These are phyloP conservation scores for Cadophora malorum DNA, from an alignment of 2,329 filamentous ascomycete genomes.

Conservation along the genomic window DNA sequence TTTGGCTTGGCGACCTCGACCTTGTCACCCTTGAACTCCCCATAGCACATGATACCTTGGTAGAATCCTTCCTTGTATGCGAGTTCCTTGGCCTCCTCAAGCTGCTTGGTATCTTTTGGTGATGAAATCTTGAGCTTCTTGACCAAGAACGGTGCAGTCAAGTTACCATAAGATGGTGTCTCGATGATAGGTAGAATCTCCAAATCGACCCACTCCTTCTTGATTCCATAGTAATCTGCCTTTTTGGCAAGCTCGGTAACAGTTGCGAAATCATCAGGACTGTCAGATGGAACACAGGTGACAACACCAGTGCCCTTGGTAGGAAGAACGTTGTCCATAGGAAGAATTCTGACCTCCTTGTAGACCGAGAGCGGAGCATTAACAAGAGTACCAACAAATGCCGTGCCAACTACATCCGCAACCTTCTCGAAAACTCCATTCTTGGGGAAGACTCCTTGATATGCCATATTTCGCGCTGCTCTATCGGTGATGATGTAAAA, in stretches of 20 bases:
- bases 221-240: conserved; percentile 92
- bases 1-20: conserved; percentile 89
- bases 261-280: conserved; percentile 93
- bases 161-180: conserved; percentile 85
- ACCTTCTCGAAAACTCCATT: conserved; percentile 79
- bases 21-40: conserved; percentile 85
- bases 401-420: conserved; percentile 76
- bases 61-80: conserved; percentile 99
- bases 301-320: conserved; percentile 97
- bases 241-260: conserved; percentile 90
- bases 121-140: conserved; percentile 96
- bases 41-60: conserved; percentile 87
- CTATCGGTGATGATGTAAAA: conserved; percentile 86
- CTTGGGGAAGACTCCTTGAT: conserved; percentile 82
- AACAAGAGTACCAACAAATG: conserved; percentile 86
- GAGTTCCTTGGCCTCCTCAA: conserved; percentile 92
- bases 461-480: conserved; percentile 92
- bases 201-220: conserved; percentile 94
- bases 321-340: conserved; percentile 92
- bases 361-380: conserved; percentile 89
- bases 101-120: conserved; percentile 89
- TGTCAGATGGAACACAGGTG: conserved; percentile 94
- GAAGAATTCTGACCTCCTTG: conserved; percentile 83
- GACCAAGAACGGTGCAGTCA: conserved; percentile 82
- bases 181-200: conserved; percentile 90